These are phyloP conservation scores for Emydomyces testavorans DNA, from an alignment of 2,329 filamentous ascomycete genomes.

Conservation along the genomic window DNA sequence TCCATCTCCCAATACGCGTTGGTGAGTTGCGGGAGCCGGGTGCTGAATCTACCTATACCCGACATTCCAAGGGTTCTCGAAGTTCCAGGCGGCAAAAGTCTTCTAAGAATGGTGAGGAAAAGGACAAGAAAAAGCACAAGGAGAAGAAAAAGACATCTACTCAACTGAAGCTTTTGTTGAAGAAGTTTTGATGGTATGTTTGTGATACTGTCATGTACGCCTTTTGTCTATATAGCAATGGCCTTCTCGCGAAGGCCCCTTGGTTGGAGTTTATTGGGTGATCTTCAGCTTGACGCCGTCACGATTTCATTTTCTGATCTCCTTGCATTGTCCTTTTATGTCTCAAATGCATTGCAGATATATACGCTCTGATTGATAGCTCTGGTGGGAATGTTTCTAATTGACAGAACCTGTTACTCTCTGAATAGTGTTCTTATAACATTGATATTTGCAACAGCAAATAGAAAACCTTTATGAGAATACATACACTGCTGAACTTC, in stretches of 20 bases:
- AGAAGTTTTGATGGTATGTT: conserved; percentile 7
- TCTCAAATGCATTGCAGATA: background rate
- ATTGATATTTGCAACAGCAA: no score
- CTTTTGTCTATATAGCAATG: no score
- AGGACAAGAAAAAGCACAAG: conserved; percentile 13
- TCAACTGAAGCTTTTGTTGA: conserved; percentile 13
- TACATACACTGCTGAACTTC: no score
- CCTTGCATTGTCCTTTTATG: background rate
- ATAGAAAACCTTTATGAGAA: no score
- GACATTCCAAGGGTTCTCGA: conserved; percentile 13
- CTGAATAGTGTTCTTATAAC: no score
- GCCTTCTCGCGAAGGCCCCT: no score
- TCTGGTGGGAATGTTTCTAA: background rate
- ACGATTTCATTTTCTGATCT: background rate
- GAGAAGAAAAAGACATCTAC: conserved; percentile 14
- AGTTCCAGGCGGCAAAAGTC: conserved; percentile 10
- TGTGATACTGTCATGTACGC: background rate
- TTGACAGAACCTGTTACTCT: background rate
- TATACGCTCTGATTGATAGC: background rate
- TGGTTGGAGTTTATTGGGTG: no score
- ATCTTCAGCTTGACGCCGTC: background rate
- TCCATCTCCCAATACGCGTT: conserved; percentile 25
- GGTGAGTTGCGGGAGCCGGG: conserved; percentile 17
- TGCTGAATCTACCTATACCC: conserved; percentile 9
- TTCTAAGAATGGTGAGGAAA: conserved; percentile 8